phyloP scores from a whole-genome alignment of 1,139 yeast species.

The Komagataea norvegica region DNA sequence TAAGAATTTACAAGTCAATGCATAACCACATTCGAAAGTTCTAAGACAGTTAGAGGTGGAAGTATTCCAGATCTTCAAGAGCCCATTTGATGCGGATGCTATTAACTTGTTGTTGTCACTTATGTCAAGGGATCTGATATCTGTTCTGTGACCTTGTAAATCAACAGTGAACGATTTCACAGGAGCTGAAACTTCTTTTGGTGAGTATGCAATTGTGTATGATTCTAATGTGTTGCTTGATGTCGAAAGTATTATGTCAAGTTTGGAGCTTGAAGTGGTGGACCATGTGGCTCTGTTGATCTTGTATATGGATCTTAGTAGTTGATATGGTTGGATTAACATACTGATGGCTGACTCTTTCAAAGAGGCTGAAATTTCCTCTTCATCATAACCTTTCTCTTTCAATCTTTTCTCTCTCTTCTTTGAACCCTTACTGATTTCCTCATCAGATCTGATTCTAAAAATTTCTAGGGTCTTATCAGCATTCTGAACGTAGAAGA shows the following conservation, averaged over 20 bases:
- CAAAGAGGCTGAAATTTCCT: slow-evolving; percentile 53
- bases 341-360: slow-evolving; percentile 53
- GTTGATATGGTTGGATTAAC: slow-evolving; percentile 60
- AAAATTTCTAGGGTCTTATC: slow-evolving; percentile 82
- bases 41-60: slow-evolving; percentile 71
- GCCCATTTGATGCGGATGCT: slow-evolving; percentile 90
- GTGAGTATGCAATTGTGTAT: slow-evolving; percentile 46
- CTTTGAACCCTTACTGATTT: slow-evolving; percentile 70
- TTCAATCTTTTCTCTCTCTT: slow-evolving; percentile 75
- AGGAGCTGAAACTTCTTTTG: slow-evolving; percentile 47
- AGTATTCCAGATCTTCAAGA: slow-evolving; percentile 83
- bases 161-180: slow-evolving; percentile 57
- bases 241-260: slow-evolving; percentile 61
- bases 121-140: slow-evolving; percentile 76
- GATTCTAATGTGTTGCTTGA: slow-evolving; percentile 73
- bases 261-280: slow-evolving; percentile 35
- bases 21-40: slow-evolving; percentile 86
- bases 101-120: slow-evolving; percentile 75
- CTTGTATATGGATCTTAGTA: slow-evolving; percentile 52
- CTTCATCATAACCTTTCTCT: slow-evolving; percentile 64
- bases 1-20: slow-evolving; percentile 72
- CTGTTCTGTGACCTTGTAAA: slow-evolving; percentile 82
- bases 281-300: slow-evolving; percentile 58
- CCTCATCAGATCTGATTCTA: slow-evolving; percentile 73
- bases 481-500: slow-evolving; percentile 68